Evolutionary conservation across 176 grass and related monocot species (phyloP), one percentile per base, ranked within the genome.

Genomic region (Leersia perrieri): DNA sequence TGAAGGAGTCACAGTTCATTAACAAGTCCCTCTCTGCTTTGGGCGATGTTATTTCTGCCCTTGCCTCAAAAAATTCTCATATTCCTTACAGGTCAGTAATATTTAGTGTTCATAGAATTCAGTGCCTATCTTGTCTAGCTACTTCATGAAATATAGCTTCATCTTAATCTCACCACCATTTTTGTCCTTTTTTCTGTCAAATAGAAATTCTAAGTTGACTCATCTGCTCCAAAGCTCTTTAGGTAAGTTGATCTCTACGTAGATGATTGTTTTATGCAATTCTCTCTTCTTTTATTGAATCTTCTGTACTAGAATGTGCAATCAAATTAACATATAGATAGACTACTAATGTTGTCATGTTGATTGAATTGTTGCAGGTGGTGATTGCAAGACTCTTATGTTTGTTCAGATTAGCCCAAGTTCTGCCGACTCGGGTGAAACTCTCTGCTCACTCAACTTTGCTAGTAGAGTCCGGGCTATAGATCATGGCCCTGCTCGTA

Each of bases 361-460:
- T 81, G 26, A 22, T 44, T 73, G 38, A 72, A 74, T 44, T 87
- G 78, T 64, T 72, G 85, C 73, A 98, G 96, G 96, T 18, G 93
- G 96, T 68, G 96, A 99, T 90, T 95, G 96, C 90, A 99, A 99
- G 68, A 93, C 96, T 0, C 88, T 99, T n/a, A 99, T 99, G 96
- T 93, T 99, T 25, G 89, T 94, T 68, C 96, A 99, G 78, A 92
- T 99, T 66, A 99, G 96, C 53, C 93, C 96, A 74, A 95, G 90
- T 51, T 95, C 96, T 23, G 73, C 87, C 47, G 96, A 99, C 84
- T 79, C 90, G 20, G 96, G 87, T 57, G 96, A 99, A 88, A 95
- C 96, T 31, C 72, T 92, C 15, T 93, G 87, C 65, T 95, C 96
- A 5, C 76, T 99, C 27, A 99, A 93, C 36, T 99, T 95, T 90